These are phyloP conservation scores for Globisporangium radiosum DNA, from an alignment of 352 stramenopile genomes.

Conservation along the genomic window DNA sequence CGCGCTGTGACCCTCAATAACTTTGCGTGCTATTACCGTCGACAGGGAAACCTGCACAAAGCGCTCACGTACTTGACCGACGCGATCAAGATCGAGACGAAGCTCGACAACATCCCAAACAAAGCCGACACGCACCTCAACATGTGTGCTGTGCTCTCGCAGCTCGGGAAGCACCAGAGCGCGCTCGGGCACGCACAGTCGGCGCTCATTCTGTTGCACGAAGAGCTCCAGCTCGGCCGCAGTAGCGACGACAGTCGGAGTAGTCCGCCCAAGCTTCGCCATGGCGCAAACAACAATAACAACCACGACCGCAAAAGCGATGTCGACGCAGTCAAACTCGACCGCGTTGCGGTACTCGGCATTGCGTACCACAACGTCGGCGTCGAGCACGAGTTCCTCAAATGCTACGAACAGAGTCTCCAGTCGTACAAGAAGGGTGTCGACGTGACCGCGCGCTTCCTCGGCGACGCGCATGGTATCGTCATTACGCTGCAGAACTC, in stretches of 20 bases:
- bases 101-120: slow-evolving; percentile 82
- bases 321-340: slow-evolving; percentile 50
- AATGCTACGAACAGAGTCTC: slow-evolving; percentile 86
- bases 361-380: slow-evolving; percentile 96
- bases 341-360: slow-evolving; percentile 88
- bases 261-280: slow-evolving; percentile 11
- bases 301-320: slow-evolving; percentile 6
- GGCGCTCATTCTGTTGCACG: slow-evolving; percentile 89
- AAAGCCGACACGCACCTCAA: slow-evolving; percentile 93
- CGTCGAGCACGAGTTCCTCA: slow-evolving; percentile 94
- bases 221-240: slow-evolving; percentile 77
- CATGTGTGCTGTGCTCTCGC: slow-evolving; percentile 91
- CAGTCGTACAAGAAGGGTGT: slow-evolving; percentile 91
- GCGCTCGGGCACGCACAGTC: slow-evolving; percentile 90
- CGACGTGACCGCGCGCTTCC: slow-evolving; percentile 75
- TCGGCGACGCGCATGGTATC: slow-evolving; percentile 89
- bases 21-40: slow-evolving; percentile 90
- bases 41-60: slow-evolving; percentile 87
- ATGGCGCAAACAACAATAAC: slow-evolving; percentile 8
- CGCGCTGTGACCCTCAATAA: slow-evolving; percentile 93
- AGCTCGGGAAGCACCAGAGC: slow-evolving; percentile 86
- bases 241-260: not conserved
- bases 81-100: slow-evolving; percentile 88
- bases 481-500: slow-evolving; percentile 90
- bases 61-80: slow-evolving; percentile 90